Evolutionary conservation across 129 eudicot species (phyloP), one percentile per base, ranked within the genome.

Genomic region (Ambrosia artemisiifolia): DNA sequence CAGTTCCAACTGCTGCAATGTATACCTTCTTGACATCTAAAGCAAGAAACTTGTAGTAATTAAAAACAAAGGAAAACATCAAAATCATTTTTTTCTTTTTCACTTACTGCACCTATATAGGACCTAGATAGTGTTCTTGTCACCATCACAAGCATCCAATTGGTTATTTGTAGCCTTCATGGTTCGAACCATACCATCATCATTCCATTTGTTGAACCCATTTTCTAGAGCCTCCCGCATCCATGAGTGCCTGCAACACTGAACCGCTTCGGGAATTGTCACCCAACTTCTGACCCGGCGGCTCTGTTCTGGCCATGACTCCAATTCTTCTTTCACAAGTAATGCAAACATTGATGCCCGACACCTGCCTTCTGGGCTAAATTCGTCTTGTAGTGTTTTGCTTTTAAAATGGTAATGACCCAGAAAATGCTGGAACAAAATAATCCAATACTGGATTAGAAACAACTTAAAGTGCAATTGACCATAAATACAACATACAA

Each of bases 331-430:
- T 78, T 83, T 87, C 75, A 90, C 98, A 54, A 82, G 79, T 81
- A 94, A 75, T 24, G 93, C 95, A 79, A 84, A 94, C 96, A 94
- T 94, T 54, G 92, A 83, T 6, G 96, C 98, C 67, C 84, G 87
- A 76, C 98, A 94, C 63, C 92, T 79, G 65, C 98, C 98, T 77
- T 93, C 92, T 0, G 96, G 98, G 67, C 98, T 89, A 68, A 56
- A 93, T 78, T 89, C 96, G n/a, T 94, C 98, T 81, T 86, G 95
- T 62, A 94, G 89, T 6, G 98, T 94, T 78, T 90, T 94, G 84
- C 98, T 94, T 83, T 94, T 94, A 76, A 94, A 94, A 55, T 80
- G 51, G 72, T 90, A 94, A 50, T 78, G 75, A 17, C 98, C 98
- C 73, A 94, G 71, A 69, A 79, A 90, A 77, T 85, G 92, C 96